Evolutionary conservation across 331 rosid species (phyloP).

Genomic region (Malus hybrid): DNA sequence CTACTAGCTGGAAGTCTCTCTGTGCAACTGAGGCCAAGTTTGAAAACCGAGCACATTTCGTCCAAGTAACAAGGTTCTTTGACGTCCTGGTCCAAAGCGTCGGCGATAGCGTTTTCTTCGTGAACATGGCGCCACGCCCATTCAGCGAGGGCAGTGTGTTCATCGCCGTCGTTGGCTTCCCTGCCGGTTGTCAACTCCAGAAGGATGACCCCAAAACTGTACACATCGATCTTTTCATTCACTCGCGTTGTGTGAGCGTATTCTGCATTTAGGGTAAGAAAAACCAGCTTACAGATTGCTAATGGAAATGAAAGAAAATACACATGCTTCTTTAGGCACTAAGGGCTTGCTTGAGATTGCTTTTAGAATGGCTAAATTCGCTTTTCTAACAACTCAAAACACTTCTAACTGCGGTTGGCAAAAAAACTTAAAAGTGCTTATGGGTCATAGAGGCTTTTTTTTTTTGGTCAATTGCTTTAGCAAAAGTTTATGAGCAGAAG

Average conservation of each 20-base stretch:
- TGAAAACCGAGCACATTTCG: conserved; percentile 54
- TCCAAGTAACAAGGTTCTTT: conserved; percentile 36
- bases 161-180: conserved; percentile 59
- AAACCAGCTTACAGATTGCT: not conserved
- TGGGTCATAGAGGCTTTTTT: too few species aligned
- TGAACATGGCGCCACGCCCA: conserved; percentile 58
- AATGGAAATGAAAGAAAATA: not conserved
- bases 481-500: too few species aligned
- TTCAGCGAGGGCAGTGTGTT: conserved; percentile 65
- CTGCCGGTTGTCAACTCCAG: conserved; percentile 71
- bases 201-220: conserved; percentile 75
- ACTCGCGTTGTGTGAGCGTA: conserved; percentile 58
- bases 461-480: too few species aligned
- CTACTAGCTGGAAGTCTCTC: conserved; percentile 30
- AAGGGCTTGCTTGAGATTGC: not conserved
- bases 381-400: too few species aligned
- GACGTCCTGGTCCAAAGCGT: conserved; percentile 47
- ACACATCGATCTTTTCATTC: conserved; percentile 77
- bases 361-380: too few species aligned
- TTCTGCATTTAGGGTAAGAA: conserved; percentile 36
- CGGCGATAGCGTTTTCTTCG: conserved; percentile 30
- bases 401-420: too few species aligned
- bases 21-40: conserved; percentile 59
- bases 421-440: too few species aligned
- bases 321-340: not conserved